Evolutionary conservation across 805 yeast species (phyloP), one percentile per base, ranked within the genome.

Genomic region (Isabelozyma pseudorhagii): DNA sequence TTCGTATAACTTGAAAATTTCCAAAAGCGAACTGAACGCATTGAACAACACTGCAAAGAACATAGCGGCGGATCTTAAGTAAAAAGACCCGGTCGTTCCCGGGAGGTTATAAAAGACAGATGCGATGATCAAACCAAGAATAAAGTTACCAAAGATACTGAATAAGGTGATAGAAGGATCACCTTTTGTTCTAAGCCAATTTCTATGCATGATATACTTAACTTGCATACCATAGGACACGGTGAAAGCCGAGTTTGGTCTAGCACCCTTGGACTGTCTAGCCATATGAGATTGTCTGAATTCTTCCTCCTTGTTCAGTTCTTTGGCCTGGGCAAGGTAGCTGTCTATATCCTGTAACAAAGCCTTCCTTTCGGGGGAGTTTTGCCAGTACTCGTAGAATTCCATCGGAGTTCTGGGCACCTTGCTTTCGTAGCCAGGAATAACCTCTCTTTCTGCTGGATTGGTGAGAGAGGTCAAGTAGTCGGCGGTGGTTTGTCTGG

Each of bases 41-140:
- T 83, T 83, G 65, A 82, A 83, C 59, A 83, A 69, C 43, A 81
- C 74, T 18, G 86, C 84, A 63, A 84, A 84, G 68, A 87, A 87
- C 74, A 87, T 70, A 43, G 84, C 77, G 40, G 89, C 82, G 57
- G 83, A 78, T 60, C 90, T 71, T 57, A 68, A 72, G 61, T 75
- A 82, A 54, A 83, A 78, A 2, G 82, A 74, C 0, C 58, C 64
- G 0, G 87, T 78, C 27, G 61, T 62, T 14, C 61, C 46, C 53
- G 61, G 64, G 54, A 81, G 58, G 55, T 82, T 80, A 65, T 79
- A 83, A 57, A 81, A 84, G 55, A 84, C 74, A 1, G 88, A 83
- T 31, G 84, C 73, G 42, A 80, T 62, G 38, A 84, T 65, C 49
- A 84, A 66, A 29, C 83, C 81, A 82, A 83, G 81, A 9, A 72